Evolutionary conservation across 2,329 filamentous ascomycete species (phyloP).

Genomic region (Verticillium albo-atrum): DNA sequence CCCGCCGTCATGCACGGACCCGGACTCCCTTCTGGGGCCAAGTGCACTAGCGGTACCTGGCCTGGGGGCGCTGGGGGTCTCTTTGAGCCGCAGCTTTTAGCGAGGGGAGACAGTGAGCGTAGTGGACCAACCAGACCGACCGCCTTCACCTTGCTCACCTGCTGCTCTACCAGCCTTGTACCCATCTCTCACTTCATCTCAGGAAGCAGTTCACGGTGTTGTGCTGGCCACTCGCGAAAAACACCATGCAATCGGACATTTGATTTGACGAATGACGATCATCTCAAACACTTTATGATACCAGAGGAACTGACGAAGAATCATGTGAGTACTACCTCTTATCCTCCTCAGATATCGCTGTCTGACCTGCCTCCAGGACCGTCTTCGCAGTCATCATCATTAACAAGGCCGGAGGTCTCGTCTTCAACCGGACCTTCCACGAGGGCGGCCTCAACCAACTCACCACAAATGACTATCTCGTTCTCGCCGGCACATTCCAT

Average conservation of each 20-base stretch:
- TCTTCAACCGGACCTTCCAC: conserved; percentile 94
- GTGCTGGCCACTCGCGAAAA: not conserved
- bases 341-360: not conserved
- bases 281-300: not conserved
- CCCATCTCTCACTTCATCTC: not conserved
- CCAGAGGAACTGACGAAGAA: not conserved
- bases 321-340: not conserved
- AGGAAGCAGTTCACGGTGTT: not conserved
- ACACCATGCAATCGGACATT: not conserved
- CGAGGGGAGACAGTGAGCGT: not conserved
- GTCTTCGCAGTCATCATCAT: conserved; percentile 95
- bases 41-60: not conserved
- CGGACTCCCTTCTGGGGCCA: not conserved
- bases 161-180: not conserved
- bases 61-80: not conserved
- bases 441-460: conserved; percentile 81
- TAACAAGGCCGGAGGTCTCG: conserved; percentile 94
- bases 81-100: not conserved
- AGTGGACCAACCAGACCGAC: not conserved
- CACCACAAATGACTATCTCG: conserved; percentile 92
- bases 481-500: conserved; percentile 95
- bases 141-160: not conserved
- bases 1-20: not conserved
- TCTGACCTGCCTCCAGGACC: conserved; percentile 55
- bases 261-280: not conserved